A percentile compares a stretch with the other conserved stretches of the same genome.
Conservation (phyloP, 2,329 filamentous ascomycete species). For the Clonostachys chloroleuca region DNA sequence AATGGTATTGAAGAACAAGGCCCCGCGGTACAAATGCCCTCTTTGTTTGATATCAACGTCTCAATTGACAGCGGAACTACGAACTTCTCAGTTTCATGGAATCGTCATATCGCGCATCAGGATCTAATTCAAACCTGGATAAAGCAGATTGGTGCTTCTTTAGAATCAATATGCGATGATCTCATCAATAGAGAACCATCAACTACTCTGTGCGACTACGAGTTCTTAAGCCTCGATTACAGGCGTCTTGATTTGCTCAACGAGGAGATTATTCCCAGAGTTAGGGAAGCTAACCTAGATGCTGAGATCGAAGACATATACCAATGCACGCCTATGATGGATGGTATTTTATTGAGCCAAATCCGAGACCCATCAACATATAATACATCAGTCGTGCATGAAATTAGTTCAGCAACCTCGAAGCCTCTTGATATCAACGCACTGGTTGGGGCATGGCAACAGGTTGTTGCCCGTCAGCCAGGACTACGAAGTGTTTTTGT, state of each 20-base stretch:
- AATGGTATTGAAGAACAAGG: conserved; percentile 2
- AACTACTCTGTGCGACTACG: conserved; percentile 3
- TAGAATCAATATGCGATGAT: background rate
- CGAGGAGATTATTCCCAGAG: too few species aligned
- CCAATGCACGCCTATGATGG: conserved; percentile 20
- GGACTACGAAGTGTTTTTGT: conserved; percentile 24
- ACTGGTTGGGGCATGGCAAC: too few species aligned
- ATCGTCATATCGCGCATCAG: conserved; percentile 2
- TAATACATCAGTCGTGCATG: too few species aligned
- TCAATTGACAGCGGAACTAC: background rate
- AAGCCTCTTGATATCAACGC: too few species aligned
- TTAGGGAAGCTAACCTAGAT: too few species aligned
- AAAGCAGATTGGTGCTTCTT: background rate
- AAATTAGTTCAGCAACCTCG: too few species aligned
- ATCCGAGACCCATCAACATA: too few species aligned
- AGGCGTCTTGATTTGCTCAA: too few species aligned
- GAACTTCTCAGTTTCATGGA: conserved; percentile 3
- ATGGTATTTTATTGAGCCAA: conserved; percentile 20
- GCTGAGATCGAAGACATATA: conserved; percentile 19
- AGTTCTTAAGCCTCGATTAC: too few species aligned
- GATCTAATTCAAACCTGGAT: conserved; percentile 2
- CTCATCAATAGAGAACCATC: background rate
- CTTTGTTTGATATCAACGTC: conserved; percentile 4
- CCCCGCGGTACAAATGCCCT: background rate
- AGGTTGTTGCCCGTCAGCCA: too few species aligned